These are phyloP conservation scores for Canavalia ensiformis DNA, from an alignment of 306 rosid genomes.

Conservation along the genomic window DNA sequence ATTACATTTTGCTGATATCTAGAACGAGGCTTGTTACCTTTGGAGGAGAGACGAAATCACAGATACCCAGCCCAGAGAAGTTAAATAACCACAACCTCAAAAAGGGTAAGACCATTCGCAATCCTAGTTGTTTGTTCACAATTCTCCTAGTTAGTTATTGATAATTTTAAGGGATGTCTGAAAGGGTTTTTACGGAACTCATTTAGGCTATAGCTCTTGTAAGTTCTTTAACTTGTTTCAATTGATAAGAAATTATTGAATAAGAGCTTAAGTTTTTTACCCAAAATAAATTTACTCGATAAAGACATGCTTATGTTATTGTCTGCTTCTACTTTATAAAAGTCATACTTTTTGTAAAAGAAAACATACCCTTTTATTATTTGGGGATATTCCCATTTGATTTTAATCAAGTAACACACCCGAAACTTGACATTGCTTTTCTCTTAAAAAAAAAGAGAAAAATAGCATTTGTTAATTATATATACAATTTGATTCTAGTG, in stretches of 20 bases:
- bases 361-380: neutral
- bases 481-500: neutral
- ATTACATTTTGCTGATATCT: conserved; percentile 14
- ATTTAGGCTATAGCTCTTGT: neutral
- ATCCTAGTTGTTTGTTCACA: conserved; percentile 6
- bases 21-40: neutral
- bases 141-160: conserved; percentile 8
- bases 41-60: conserved; percentile 19
- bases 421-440: neutral
- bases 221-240: neutral
- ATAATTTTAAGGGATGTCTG: neutral
- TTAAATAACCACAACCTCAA: conserved; percentile 29
- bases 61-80: neutral
- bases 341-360: neutral
- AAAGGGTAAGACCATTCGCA: conserved; percentile 21
- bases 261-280: neutral
- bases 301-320: neutral
- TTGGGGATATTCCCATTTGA: neutral
- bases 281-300: too few relatives aligned
- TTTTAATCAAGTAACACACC: neutral
- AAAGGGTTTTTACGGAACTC: neutral
- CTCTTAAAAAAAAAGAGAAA: neutral
- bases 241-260: neutral
- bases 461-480: neutral
- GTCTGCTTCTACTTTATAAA: neutral